Conservation (phyloP, 805 yeast genomes). For the Metschnikowia amazonensis region DNA sequence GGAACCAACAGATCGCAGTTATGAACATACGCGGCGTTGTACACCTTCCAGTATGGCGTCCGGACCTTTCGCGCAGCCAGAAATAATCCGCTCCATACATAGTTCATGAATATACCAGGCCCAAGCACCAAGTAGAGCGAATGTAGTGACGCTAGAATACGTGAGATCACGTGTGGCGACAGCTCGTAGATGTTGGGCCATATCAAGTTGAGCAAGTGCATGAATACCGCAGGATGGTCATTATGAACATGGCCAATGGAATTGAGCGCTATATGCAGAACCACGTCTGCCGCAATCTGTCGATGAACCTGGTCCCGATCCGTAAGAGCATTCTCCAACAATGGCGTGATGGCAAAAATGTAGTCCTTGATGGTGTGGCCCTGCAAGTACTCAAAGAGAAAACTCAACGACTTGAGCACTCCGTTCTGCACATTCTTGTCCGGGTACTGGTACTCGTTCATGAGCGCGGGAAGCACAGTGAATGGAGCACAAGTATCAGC, state of each 20-base stretch:
- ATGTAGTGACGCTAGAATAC: slow-evolving; percentile 78
- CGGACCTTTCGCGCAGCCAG: slow-evolving; percentile 92
- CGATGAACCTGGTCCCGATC: slow-evolving; percentile 91
- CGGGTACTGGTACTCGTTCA: slow-evolving; percentile 93
- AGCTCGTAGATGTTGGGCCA: slow-evolving; percentile 91
- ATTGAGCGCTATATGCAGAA: slow-evolving; percentile 75
- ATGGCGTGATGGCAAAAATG: slow-evolving; percentile 70
- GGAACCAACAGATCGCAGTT: slow-evolving; percentile 77
- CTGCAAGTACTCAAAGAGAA: slow-evolving; percentile 88
- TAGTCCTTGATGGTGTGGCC: slow-evolving; percentile 73
- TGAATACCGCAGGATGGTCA: slow-evolving; percentile 57
- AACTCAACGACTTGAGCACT: slow-evolving; percentile 83
- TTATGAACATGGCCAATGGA: slow-evolving; percentile 73
- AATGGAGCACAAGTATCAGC: slow-evolving; percentile 92
- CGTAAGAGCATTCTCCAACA: slow-evolving; percentile 83
- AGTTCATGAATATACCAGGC: slow-evolving; percentile 66
- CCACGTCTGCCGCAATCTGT: slow-evolving; percentile 90
- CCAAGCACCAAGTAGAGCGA: slow-evolving; percentile 73
- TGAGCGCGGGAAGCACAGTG: slow-evolving; percentile 87
- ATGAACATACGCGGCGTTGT: slow-evolving; percentile 72
- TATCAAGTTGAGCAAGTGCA: slow-evolving; percentile 75
- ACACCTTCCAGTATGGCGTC: slow-evolving; percentile 78
- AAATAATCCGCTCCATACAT: slow-evolving; percentile 82
- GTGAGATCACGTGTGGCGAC: slow-evolving; percentile 87
- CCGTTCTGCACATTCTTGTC: slow-evolving; percentile 95